phyloP scores from a whole-genome alignment of 2,329 filamentous ascomycete genomes.

The Monosporascus sp. region DNA sequence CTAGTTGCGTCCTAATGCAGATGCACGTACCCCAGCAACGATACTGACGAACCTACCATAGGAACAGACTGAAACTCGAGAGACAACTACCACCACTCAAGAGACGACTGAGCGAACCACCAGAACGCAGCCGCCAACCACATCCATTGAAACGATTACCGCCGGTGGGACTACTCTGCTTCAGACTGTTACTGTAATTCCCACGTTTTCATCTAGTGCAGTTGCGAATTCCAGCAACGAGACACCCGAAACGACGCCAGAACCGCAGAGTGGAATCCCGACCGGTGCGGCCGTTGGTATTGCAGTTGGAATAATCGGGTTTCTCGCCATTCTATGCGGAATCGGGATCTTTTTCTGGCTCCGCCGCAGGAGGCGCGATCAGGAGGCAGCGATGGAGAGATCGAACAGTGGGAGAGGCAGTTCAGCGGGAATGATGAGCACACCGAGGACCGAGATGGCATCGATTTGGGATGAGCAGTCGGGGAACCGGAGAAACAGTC shows the following conservation, averaged over 20 bases:
- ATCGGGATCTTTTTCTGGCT: slow-evolving; percentile 38
- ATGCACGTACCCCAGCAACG: slow-evolving; percentile 1
- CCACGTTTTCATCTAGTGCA: slow-evolving; percentile 30
- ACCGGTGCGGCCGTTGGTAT: slow-evolving; percentile 24
- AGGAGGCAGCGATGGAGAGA: slow-evolving; percentile 37
- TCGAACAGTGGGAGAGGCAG: slow-evolving; percentile 45
- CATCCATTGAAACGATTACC: slow-evolving; percentile 48
- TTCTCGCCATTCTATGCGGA: slow-evolving; percentile 16
- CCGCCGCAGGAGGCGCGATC: slow-evolving; percentile 38
- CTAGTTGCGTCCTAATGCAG: slow-evolving; percentile 5
- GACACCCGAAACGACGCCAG: slow-evolving; percentile 4
- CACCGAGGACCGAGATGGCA: slow-evolving; percentile 39
- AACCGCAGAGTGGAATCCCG: slow-evolving; percentile 11
- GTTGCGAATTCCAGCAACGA: slow-evolving; percentile 4
- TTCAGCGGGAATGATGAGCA: slow-evolving; percentile 43
- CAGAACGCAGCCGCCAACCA: slow-evolving; percentile 10
- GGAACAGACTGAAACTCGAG: slow-evolving; percentile 2
- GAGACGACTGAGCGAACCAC: slow-evolving; percentile 15
- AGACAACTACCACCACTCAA: slow-evolving; percentile 7
- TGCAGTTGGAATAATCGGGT: slow-evolving; percentile 24
- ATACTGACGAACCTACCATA: neutral
- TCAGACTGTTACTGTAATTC: slow-evolving; percentile 48
- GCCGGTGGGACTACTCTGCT: slow-evolving; percentile 42
- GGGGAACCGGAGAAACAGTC: slow-evolving; percentile 45
- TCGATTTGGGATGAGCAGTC: slow-evolving; percentile 33